These are phyloP conservation scores for Aphanomyces astaci DNA, from an alignment of 352 stramenopile species.

Conservation along the genomic window DNA sequence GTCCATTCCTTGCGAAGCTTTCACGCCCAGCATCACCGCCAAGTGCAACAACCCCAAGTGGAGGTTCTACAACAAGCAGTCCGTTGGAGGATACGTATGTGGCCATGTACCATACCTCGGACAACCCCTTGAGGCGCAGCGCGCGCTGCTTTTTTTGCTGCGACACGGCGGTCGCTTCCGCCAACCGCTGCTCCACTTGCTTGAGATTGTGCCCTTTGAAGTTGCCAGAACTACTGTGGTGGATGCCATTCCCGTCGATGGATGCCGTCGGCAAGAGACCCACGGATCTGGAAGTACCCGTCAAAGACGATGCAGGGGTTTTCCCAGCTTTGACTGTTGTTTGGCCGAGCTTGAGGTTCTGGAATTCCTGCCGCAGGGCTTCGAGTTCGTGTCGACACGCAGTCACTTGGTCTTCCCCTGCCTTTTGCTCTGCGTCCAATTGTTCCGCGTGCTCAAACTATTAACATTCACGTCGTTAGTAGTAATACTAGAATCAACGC, in stretches of 20 bases:
- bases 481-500: no score
- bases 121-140: conserved; percentile 43
- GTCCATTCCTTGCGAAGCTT: conserved; percentile 36
- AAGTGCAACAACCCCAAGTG: conserved; percentile 70
- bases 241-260: background rate
- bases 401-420: conserved; percentile 47
- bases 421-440: conserved; percentile 52
- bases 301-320: background rate
- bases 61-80: conserved; percentile 40
- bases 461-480: background rate
- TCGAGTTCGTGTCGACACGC: conserved; percentile 56
- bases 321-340: background rate
- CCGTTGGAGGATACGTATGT: background rate
- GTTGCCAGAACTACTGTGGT: background rate
- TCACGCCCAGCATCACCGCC: conserved; percentile 61
- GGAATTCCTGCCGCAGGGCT: conserved; percentile 46
- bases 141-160: conserved; percentile 69
- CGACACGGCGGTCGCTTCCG: conserved; percentile 37
- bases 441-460: conserved; percentile 47
- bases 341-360: conserved; percentile 62
- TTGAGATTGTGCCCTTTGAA: conserved; percentile 52
- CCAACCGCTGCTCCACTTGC: conserved; percentile 54
- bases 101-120: conserved; percentile 33
- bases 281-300: background rate
- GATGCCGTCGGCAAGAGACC: conserved; percentile 1